These are phyloP conservation scores for Leccinellum rugosiceps DNA, from an alignment of 768 basidiomycete genomes.

Conservation along the genomic window DNA sequence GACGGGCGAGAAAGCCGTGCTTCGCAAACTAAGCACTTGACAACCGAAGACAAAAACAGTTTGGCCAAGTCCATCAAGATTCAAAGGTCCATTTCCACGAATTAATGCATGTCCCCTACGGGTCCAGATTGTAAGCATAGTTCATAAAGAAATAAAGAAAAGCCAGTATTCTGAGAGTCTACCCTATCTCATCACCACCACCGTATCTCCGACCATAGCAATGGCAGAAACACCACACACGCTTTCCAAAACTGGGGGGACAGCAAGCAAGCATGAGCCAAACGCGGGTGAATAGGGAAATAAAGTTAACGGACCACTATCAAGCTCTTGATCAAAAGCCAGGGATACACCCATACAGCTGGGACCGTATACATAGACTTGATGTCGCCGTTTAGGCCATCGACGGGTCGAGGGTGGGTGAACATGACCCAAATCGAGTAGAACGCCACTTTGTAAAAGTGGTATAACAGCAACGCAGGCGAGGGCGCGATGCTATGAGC, in stretches of 20 bases:
- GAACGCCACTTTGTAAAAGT: conserved; percentile 95
- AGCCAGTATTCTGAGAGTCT: background rate
- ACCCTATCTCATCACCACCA: conserved; percentile 49
- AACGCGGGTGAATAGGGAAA: background rate
- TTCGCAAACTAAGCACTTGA: too few species aligned
- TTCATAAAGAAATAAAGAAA: background rate
- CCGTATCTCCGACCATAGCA: conserved; percentile 83
- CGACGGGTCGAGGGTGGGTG: conserved; percentile 46
- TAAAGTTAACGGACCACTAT: conserved; percentile 61
- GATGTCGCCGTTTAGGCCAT: conserved; percentile 11
- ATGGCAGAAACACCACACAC: conserved; percentile 81
- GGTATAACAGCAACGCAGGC: conserved; percentile 76
- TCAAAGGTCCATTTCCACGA: too few species aligned
- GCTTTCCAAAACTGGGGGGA: conserved; percentile 81
- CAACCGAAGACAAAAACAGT: too few species aligned
- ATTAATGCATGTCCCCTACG: background rate
- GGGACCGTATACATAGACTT: conserved; percentile 44
- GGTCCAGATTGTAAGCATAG: conserved; percentile 9
- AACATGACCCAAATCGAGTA: conserved; percentile 93
- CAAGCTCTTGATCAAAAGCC: conserved; percentile 54
- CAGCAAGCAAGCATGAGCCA: background rate
- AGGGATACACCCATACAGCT: conserved; percentile 63
- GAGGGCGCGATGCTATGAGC: conserved; percentile 66
- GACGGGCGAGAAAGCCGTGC: too few species aligned
- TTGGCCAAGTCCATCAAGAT: too few species aligned